Base-by-base conservation (phyloP, 306 rosid genomes). In the Dryas alaskensis region DNA sequence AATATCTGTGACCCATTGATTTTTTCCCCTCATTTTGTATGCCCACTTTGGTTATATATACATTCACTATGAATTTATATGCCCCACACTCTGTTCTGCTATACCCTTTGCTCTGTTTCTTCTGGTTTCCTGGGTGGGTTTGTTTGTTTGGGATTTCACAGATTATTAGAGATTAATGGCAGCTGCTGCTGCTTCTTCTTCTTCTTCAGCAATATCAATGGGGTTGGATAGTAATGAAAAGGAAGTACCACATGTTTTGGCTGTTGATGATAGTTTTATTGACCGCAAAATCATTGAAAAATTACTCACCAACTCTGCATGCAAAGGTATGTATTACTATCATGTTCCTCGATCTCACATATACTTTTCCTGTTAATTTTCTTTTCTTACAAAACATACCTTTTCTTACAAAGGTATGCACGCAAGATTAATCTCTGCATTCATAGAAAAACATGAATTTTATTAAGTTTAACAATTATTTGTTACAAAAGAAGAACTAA, bases 241-340 rank as follows among this genome's bases (percentile, higher is more conserved):
- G 42, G 37, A 31, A 31, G 37, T 31, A 31, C 81, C 78, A 13
- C 78, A 78, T 57, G 78, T 78, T 65, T 58, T 78, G 49, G 81
- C 81, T 16, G 81, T 78, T 40, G 81, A 78, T 65, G 81, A 78
- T 25, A 78, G 78, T 19, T 11, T 78, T 8, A 22, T 78, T 47
- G 81, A 78, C 49, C 63, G 81, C 16, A 78, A 39, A 57, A 52
- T 78, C 62, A 48, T 72, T 66, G 77, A 78, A 58, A 78, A 45
- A 67, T 55, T 78, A 17, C 73, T 78, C 58, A 64, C 54, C 67
- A 78, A 72, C 45, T 78, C 77, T 72, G 31, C 81, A 19, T 78
- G 73, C 54, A 72, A 78, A 72, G 81, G 81, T 79, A 51, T 12
- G 2, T 52, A 6, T 7, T 10, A 2, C 10, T 7, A 31, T 31